A percentile compares a stretch with the other conserved stretches of the same genome.
Evolutionary conservation across 179 eudicot species (phyloP).

Genomic region (Pouteria campechiana): DNA sequence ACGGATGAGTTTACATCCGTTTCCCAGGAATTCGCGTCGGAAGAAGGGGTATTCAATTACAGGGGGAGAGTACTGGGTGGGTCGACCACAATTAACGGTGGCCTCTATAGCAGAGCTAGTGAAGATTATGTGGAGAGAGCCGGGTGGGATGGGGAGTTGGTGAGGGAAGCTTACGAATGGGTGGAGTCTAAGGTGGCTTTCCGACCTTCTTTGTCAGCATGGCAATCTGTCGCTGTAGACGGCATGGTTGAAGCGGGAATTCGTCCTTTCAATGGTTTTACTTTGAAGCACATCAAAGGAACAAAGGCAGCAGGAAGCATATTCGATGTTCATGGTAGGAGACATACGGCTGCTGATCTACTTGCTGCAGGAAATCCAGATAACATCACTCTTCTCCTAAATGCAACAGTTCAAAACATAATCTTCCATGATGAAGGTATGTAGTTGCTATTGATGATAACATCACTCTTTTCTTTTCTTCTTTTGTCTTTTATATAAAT

Average conservation of each 20-base stretch:
- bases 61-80: slow-evolving; percentile 43
- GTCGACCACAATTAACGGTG: slow-evolving; percentile 30
- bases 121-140: slow-evolving; percentile 16
- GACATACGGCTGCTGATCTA: slow-evolving; percentile 39
- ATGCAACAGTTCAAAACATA: slow-evolving; percentile 26
- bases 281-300: slow-evolving; percentile 30
- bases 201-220: slow-evolving; percentile 18
- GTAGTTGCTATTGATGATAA: not conserved
- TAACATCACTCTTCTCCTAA: slow-evolving; percentile 21
- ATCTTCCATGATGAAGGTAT: slow-evolving; percentile 18
- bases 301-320: slow-evolving; percentile 31
- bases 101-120: slow-evolving; percentile 37
- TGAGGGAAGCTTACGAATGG: slow-evolving; percentile 33
- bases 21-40: slow-evolving; percentile 28
- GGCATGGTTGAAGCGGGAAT: slow-evolving; percentile 28
- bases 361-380: slow-evolving; percentile 14
- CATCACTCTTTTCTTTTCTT: not conserved
- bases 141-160: slow-evolving; percentile 23
- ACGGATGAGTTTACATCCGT: slow-evolving; percentile 26
- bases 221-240: slow-evolving; percentile 28
- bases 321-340: slow-evolving; percentile 20
- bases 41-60: slow-evolving; percentile 26
- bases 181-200: slow-evolving; percentile 27
- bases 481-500: too few relatives aligned
- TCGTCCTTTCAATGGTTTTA: slow-evolving; percentile 34